Evolutionary conservation across 2,329 filamentous ascomycete species (phyloP), one percentile per base, ranked within the genome.

Genomic region (Sclerotinia sclerotiorum): DNA sequence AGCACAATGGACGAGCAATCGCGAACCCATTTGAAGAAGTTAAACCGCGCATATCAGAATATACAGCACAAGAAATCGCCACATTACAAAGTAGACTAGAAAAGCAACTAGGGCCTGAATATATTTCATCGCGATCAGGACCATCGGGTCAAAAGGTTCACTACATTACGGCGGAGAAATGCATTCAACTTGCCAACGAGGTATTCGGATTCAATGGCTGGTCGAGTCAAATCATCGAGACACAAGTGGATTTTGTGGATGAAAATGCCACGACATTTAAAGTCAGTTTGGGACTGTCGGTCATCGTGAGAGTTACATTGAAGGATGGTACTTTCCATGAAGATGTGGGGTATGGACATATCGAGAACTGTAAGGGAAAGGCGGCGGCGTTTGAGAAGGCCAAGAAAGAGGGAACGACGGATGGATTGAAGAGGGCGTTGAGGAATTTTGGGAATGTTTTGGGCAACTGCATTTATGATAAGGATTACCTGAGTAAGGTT

Each of bases 391-490:
- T 98, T 76, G 95, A 99, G 79, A 99, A 99, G 80, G 94, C 95
- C 1, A 99, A 98, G 82, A 99, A 99, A 79, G 94, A 98, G 81
- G 96, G 93, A 10, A 96, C 93, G 3, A 98, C 96, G 13, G 95
- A 99, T 80, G 95, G 89, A 1, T 78, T 99, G 77, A 99, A 99
- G 80, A 86, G 95, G 73, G 88, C 95, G 1, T 78, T 99, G 75
- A 86, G 94, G 69, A 97, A 89, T 72, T 99, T 99, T 79, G 95
- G 95, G 69, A 98, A 98, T 75, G 90, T 98, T 21, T 83, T 99
- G 67, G 95, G 95, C n/a, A 99, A 98, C 78, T 99, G 95, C 82
- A 89, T 99, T 69, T 98, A 99, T 80, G 95, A 99, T 81, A 97
- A 97, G 79, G 89, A 94, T 70, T 99, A 97, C 77, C 83, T 99